Percentiles rank a stretch among this genome's conserved stretches.
Conservation (phyloP, 116 monocot species). For the Iris pallida region DNA sequence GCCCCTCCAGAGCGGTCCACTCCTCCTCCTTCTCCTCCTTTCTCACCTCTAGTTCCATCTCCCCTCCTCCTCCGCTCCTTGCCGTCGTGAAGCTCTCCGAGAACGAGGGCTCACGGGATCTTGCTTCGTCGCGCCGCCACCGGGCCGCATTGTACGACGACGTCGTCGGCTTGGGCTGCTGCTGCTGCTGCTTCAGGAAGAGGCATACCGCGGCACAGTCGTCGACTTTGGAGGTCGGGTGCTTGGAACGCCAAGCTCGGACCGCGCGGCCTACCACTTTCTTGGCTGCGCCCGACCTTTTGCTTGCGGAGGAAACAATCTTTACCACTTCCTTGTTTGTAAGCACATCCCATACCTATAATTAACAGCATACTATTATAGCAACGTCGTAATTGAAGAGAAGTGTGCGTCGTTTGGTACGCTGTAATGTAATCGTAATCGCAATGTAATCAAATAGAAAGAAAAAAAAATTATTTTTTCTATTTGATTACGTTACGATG, state of each 20-base stretch:
- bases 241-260: conserved; percentile 48
- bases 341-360: conserved; percentile 76
- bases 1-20: conserved; percentile 53
- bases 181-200: conserved; percentile 29
- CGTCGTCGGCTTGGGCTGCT: not conserved
- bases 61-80: conserved; percentile 21
- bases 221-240: conserved; percentile 59
- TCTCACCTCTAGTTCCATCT: conserved; percentile 16
- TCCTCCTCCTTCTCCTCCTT: conserved; percentile 3
- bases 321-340: conserved; percentile 60
- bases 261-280: conserved; percentile 49
- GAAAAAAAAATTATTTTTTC: too few species aligned
- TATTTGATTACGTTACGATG: too few species aligned
- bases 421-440: too few species aligned
- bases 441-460: too few species aligned
- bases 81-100: conserved; percentile 49
- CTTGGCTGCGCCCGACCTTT: conserved; percentile 47
- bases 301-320: conserved; percentile 44
- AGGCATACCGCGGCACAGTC: conserved; percentile 74
- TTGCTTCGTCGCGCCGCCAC: not conserved
- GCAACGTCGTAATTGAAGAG: too few species aligned
- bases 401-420: too few species aligned
- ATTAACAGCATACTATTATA: too few species aligned
- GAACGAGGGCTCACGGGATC: conserved; percentile 8
- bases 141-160: not conserved